phyloP scores from a whole-genome alignment of 768 basidiomycete species.

The Clathrus columnatus region DNA sequence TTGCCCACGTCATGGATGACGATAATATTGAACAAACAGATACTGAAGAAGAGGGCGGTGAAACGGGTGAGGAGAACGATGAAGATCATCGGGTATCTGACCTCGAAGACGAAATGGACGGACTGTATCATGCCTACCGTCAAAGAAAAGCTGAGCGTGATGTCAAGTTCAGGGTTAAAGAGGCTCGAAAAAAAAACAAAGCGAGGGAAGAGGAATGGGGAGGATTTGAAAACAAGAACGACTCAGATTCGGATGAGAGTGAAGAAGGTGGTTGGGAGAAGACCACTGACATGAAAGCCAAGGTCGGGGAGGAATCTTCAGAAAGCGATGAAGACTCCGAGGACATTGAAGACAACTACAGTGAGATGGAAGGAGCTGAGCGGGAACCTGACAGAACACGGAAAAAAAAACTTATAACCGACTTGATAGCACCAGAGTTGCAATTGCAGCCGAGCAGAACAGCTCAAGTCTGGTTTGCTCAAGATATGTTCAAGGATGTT shows the following conservation, averaged over 20 bases:
- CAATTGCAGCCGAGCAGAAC: conserved; percentile 37
- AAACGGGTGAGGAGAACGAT: conserved; percentile 43
- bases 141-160: conserved; percentile 74
- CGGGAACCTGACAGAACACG: conserved; percentile 18
- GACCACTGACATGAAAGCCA: conserved; percentile 47
- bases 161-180: conserved; percentile 77
- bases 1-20: conserved; percentile 30
- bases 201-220: conserved; percentile 69
- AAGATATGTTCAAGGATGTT: conserved; percentile 72
- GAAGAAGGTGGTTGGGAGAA: conserved; percentile 65
- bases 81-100: conserved; percentile 57
- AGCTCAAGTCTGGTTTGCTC: conserved; percentile 91
- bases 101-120: conserved; percentile 84
- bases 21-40: conserved; percentile 24
- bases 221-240: conserved; percentile 49
- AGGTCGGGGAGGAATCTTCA: conserved; percentile 31
- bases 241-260: conserved; percentile 30
- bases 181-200: conserved; percentile 63
- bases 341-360: conserved; percentile 18
- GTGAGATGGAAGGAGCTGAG: conserved; percentile 36
- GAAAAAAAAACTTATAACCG: conserved; percentile 44
- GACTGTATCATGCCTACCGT: conserved; percentile 81
- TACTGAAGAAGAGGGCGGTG: conserved; percentile 33
- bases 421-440: conserved; percentile 32
- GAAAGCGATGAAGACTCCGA: conserved; percentile 35